Evolutionary conservation across 495 filamentous ascomycete species (phyloP), one percentile per base, ranked within the genome.

Genomic region (Parmelia sp.): DNA sequence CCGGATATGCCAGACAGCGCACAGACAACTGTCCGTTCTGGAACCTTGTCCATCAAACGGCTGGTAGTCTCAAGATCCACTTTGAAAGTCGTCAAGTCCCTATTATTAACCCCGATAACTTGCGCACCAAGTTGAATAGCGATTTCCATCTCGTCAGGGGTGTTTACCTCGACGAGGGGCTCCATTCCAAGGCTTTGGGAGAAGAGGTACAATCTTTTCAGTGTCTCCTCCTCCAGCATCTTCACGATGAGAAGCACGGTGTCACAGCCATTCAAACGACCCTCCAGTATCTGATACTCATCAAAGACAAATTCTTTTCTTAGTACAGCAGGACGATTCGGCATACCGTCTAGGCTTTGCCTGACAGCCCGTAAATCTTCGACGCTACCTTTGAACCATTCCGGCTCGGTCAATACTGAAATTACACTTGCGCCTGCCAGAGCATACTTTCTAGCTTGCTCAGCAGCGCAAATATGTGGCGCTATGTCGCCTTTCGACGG

Each of bases 301-400:
- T 97, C 92, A 70, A 99, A 97, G 49, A 99, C 86, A 70, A 99
- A 99, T 59, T 99, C 94, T 72, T 99, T 99, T 10, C 95, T 84
- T 25, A 99, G 79, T 9, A 99, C 81, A 12, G 92, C 94, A 6
- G 94, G 94, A 45, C 94, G 83, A 73, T 97, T 94, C 0, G 89
- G 86, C 84, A 97, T 90, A 15, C 89, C 90, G 67, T 91, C 86
- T 21, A 99, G 78, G 51, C 89, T 90, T 73, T 92, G 90, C 17
- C 94, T 86, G 35, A 96, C 94, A 61, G 88, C 84, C 55, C 91
- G 87, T 42, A 99, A 78, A 72, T 99, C 94, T 60, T 99, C 94
- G 60, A 97, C 90, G 67, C 88, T 92, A 36, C 94, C 94, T 75
- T 97, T 97, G 78, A 99, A 99, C 92, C 92, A 99, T 69, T 97